These are phyloP conservation scores for Ogataea siamensis DNA, from an alignment of 805 yeast species.

Conservation along the genomic window DNA sequence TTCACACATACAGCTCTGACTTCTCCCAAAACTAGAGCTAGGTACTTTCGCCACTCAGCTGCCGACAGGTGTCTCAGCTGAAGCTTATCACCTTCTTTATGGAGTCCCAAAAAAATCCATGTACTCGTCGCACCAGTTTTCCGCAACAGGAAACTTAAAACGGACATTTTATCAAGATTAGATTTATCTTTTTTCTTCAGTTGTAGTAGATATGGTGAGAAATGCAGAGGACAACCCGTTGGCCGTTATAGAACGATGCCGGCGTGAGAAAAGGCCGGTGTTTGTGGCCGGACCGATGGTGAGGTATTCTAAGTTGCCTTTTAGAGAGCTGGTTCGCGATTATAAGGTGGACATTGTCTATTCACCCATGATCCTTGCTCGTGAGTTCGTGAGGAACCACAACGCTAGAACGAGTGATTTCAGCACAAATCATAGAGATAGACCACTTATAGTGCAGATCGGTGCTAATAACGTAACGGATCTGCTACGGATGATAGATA, in stretches of 20 bases:
- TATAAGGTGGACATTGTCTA: constrained; percentile 81
- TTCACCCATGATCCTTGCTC: constrained; percentile 93
- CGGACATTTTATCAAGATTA: constrained; percentile 1
- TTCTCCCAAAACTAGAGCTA: too few species aligned
- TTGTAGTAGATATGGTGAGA: constrained; percentile 25
- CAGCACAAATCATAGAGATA: constrained; percentile 69
- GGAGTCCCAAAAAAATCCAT: constrained; percentile 1
- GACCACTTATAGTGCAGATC: constrained; percentile 80
- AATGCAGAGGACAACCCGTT: constrained; percentile 51
- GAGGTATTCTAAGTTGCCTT: constrained; percentile 89
- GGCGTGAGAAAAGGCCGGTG: constrained; percentile 51
- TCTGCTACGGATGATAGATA: constrained; percentile 74
- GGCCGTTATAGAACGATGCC: constrained; percentile 47
- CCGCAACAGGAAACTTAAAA: constrained; percentile 20
- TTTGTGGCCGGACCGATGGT: constrained; percentile 94
- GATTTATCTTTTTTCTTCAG: not conserved
- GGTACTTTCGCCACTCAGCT: too few species aligned
- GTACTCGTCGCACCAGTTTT: constrained; percentile 11
- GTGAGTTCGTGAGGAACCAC: constrained; percentile 86
- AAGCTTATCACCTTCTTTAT: too few species aligned
- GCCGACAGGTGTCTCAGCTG: too few species aligned
- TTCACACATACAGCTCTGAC: too few species aligned
- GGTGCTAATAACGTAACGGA: constrained; percentile 87
- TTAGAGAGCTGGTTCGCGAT: constrained; percentile 73
- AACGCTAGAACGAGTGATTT: constrained; percentile 84